Percentiles rank a stretch among this genome's conserved stretches.
phyloP scores from a whole-genome alignment of 176 grass and related monocot species.

The Oryza longistaminata region DNA sequence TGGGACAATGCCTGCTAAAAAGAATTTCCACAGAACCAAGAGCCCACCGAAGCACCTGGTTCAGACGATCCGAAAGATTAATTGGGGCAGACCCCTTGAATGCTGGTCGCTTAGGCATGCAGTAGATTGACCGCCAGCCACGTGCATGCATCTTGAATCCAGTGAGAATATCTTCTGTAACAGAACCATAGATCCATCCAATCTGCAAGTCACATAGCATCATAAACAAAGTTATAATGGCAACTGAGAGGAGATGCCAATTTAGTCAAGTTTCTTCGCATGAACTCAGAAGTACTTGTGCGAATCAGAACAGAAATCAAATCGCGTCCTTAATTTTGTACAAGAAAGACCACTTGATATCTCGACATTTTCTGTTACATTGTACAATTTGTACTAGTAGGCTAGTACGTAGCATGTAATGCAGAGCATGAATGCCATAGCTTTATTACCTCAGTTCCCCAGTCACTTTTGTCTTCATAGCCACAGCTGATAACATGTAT shows the following conservation, averaged over 20 bases:
- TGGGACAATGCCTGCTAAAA: slow-evolving; percentile 88
- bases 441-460: slow-evolving; percentile 82
- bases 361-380: neutral
- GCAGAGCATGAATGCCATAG: neutral
- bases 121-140: slow-evolving; percentile 86
- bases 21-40: slow-evolving; percentile 93
- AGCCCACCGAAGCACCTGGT: slow-evolving; percentile 91
- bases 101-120: slow-evolving; percentile 81
- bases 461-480: slow-evolving; percentile 94
- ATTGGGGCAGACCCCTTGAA: slow-evolving; percentile 94
- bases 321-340: neutral
- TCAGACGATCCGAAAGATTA: slow-evolving; percentile 90
- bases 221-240: slow-evolving; percentile 8
- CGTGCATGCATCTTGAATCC: slow-evolving; percentile 96
- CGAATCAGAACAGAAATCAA: neutral
- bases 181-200: slow-evolving; percentile 96
- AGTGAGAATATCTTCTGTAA: slow-evolving; percentile 93
- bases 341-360: slow-evolving; percentile 24
- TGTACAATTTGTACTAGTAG: neutral
- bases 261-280: neutral
- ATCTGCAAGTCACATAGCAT: slow-evolving; percentile 56
- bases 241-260: slow-evolving; percentile 4
- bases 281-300: neutral
- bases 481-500: slow-evolving; percentile 99
- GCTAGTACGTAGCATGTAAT: neutral